Percentiles rank a stretch among this genome's conserved stretches.
These are phyloP conservation scores for Leishmania major DNA, from an alignment of 208 protist genomes.

Conservation along the genomic window DNA sequence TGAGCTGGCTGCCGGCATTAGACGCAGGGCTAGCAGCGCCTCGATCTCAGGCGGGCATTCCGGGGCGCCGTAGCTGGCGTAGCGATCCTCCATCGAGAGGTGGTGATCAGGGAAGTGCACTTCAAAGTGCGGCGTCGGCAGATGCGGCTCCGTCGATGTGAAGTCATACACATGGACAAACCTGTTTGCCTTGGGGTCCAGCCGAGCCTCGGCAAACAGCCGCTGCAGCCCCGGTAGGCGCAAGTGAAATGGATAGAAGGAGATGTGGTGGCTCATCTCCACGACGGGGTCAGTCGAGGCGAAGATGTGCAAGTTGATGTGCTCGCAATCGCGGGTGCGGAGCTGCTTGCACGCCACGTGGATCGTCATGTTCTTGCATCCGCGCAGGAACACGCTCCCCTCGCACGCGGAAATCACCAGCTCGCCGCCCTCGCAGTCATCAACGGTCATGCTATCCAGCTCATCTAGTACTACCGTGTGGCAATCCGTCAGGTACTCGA, in stretches of 20 bases:
- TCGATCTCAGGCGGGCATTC: slow-evolving; percentile 82
- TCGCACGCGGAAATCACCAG: slow-evolving; percentile 92
- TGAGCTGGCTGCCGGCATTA: slow-evolving; percentile 81
- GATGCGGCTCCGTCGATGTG: slow-evolving; percentile 57
- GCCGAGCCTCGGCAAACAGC: slow-evolving; percentile 57
- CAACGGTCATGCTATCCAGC: slow-evolving; percentile 89
- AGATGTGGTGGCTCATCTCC: slow-evolving; percentile 89
- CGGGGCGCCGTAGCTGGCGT: slow-evolving; percentile 59
- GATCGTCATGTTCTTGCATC: slow-evolving; percentile 91
- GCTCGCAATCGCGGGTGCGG: slow-evolving; percentile 85
- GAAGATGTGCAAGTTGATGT: slow-evolving; percentile 86
- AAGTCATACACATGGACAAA: slow-evolving; percentile 95
- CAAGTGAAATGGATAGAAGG: slow-evolving; percentile 83
- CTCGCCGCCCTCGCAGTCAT: slow-evolving; percentile 93
- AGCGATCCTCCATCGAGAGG: slow-evolving; percentile 70
- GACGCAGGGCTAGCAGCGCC: slow-evolving; percentile 62
- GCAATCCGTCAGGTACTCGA: slow-evolving; percentile 90
- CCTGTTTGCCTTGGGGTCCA: slow-evolving; percentile 79
- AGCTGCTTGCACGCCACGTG: slow-evolving; percentile 94
- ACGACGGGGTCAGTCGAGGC: slow-evolving; percentile 91
- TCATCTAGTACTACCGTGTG: slow-evolving; percentile 85
- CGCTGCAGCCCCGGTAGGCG: slow-evolving; percentile 61
- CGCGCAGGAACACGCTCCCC: slow-evolving; percentile 92
- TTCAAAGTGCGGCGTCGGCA: slow-evolving; percentile 78
- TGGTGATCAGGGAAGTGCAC: slow-evolving; percentile 76